Conservation (phyloP, 2,329 filamentous ascomycete genomes). For the Didymella exigua region DNA sequence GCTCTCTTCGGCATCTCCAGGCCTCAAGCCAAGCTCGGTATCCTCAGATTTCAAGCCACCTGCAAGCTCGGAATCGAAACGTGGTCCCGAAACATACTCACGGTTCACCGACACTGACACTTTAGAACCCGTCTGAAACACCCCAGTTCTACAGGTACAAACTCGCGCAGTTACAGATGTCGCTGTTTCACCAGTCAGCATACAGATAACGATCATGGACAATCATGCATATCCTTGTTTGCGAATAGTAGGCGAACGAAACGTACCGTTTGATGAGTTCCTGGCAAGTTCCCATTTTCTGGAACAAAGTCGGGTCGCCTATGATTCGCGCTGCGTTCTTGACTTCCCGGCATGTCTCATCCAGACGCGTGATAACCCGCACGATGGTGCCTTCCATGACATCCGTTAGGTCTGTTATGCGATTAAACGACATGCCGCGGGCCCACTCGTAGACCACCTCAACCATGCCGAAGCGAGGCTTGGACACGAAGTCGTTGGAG, state of each 20-base stretch:
- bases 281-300: slow-evolving; percentile 97
- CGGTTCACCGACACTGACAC: slow-evolving; percentile 9
- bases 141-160: slow-evolving; percentile 43
- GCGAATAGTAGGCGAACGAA: neutral
- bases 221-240: slow-evolving; percentile 11
- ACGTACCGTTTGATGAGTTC: slow-evolving; percentile 98
- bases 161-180: slow-evolving; percentile 50
- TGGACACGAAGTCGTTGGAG: slow-evolving; percentile 86
- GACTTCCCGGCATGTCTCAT: slow-evolving; percentile 96
- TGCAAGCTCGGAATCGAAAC: neutral
- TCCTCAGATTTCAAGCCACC: slow-evolving; percentile 6
- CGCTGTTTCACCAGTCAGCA: slow-evolving; percentile 40
- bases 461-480: slow-evolving; percentile 88
- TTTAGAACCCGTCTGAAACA: slow-evolving; percentile 9
- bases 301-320: slow-evolving; percentile 88
- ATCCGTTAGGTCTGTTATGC: slow-evolving; percentile 93
- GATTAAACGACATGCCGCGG: slow-evolving; percentile 95
- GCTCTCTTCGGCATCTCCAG: neutral
- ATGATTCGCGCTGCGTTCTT: slow-evolving; percentile 97
- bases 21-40: no score
- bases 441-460: slow-evolving; percentile 99
- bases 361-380: slow-evolving; percentile 86
- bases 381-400: slow-evolving; percentile 98
- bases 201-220: slow-evolving; percentile 8
- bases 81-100: slow-evolving; percentile 12